Evolutionary conservation across 2,329 filamentous ascomycete genomes (phyloP), one percentile per base, ranked within the genome.

Genomic region (Tolypocladium inflatum): DNA sequence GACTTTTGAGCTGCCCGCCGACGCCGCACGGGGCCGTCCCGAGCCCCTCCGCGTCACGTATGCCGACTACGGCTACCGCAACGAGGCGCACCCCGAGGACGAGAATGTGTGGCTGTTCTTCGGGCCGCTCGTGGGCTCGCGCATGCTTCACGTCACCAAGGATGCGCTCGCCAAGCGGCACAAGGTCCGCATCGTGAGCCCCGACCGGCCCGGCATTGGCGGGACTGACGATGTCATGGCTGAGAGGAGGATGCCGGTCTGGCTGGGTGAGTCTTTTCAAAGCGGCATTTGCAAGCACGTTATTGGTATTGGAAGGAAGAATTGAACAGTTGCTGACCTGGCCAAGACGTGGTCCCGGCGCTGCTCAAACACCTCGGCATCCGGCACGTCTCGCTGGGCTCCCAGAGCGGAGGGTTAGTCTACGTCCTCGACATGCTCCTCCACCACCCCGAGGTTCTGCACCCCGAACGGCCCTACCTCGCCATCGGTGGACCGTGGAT

Each of bases 171-270:
- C 71, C 19, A 67, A 65, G 54, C 55, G 62, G 42, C 62, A 72
- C 60, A 60, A 64, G 23, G 61, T 74, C 23, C 70, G 72, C 38
- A 64, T 74, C 52, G 65, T 74, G 57, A 60, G 61, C 57, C 58
- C 63, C 0, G 71, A 75, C 59, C 61, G 72, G 7, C 72, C 74
- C 0, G 72, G 73, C 10, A 67, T 74, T 48, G 73, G 72, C 13
- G 66, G 67, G 9, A 73, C 71, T 7, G 67, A 67, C 19, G 59
- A 65, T 9, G 68, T 67, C 1, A 56, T 59, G 5, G 56, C 63
- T 0, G 45, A 60, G 8, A 54, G 66, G 19, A 60, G 64, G 13
- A 58, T 74, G 45, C 55, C 35, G 2, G 53, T 66, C 9, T 72
- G 68, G 67, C 64, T 66, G 5, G 68, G 70, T 61, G 63, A 35